These are phyloP conservation scores for Calonectria leucothoes DNA, from an alignment of 2,329 filamentous ascomycete species.

Conservation along the genomic window DNA sequence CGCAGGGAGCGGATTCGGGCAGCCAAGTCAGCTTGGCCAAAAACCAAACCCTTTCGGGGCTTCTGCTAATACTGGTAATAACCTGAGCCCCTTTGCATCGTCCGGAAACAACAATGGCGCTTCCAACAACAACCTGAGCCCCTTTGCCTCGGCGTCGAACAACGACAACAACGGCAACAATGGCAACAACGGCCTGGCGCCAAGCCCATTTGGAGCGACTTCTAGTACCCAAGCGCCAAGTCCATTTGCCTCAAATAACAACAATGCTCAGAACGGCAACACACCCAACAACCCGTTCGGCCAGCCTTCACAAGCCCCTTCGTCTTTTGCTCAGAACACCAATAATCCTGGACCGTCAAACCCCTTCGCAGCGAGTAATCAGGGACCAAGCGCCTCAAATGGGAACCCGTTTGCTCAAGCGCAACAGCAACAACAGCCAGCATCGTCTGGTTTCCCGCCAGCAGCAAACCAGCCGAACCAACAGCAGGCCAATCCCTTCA, in stretches of 20 bases:
- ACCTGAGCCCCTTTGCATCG: conserved; percentile 33
- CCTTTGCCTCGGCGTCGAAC: conserved; percentile 39
- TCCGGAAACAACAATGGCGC: conserved; percentile 26
- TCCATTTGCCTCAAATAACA: conserved; percentile 34
- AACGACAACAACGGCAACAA: conserved; percentile 28
- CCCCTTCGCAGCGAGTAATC: conserved; percentile 41
- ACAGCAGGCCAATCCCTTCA: conserved; percentile 37
- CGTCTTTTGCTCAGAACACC: conserved; percentile 39
- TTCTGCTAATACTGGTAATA: conserved; percentile 12
- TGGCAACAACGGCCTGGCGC: conserved; percentile 30
- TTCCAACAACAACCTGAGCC: conserved; percentile 31
- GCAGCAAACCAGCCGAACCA: conserved; percentile 39
- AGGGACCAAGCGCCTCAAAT: conserved; percentile 25
- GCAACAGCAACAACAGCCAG: conserved; percentile 35
- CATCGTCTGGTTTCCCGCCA: conserved; percentile 36
- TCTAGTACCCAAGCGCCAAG: conserved; percentile 26
- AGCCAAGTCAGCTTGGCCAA: conserved; percentile 50
- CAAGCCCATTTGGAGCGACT: conserved; percentile 45
- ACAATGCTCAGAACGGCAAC: conserved; percentile 30
- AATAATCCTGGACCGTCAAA: conserved; percentile 36
- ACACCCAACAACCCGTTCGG: conserved; percentile 42
- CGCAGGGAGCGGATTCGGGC: conserved; percentile 46
- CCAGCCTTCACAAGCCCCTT: conserved; percentile 33
- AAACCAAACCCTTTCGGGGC: conserved; percentile 53
- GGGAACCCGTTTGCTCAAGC: conserved; percentile 44